Conservation (phyloP, 176 grass and related monocot species). For the Juncus effusus region DNA sequence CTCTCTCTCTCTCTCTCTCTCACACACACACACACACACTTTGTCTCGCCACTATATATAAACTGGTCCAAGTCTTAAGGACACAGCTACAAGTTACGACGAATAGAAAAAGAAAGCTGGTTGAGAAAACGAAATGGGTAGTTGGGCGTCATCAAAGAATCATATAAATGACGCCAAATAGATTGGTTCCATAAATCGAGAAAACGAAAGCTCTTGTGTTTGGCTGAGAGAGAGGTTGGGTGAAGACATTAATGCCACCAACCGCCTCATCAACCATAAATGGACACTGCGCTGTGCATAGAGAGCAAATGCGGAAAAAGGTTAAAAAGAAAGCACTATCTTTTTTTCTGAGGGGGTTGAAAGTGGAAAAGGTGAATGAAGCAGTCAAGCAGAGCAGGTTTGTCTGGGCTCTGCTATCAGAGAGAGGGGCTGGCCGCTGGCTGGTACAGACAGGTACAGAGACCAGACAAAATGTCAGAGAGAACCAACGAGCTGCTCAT, state of each 20-base stretch:
- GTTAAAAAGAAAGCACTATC: background rate
- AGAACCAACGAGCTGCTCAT: conserved; percentile 11
- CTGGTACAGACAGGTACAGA: background rate
- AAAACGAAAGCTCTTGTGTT: background rate
- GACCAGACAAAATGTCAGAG: conserved; percentile 19
- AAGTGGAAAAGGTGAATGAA: conserved; percentile 7
- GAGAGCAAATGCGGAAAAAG: background rate
- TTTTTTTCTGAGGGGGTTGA: background rate
- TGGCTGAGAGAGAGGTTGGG: conserved; percentile 23
- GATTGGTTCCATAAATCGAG: conserved; percentile 4
- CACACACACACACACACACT: conserved; percentile 1
- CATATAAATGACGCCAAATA: conserved; percentile 22
- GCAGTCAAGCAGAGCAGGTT: background rate
- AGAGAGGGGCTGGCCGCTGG: background rate
- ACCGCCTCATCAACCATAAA: conserved; percentile 19
- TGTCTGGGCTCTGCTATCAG: background rate
- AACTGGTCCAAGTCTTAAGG: background rate
- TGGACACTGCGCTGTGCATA: background rate
- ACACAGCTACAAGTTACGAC: background rate
- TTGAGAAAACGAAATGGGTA: conserved; percentile 25
- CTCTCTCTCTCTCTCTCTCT: conserved; percentile 3
- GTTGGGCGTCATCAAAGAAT: conserved; percentile 20
- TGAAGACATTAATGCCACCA: conserved; percentile 21
- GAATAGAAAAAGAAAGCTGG: conserved; percentile 13
- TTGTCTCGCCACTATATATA: background rate